Evolutionary conservation across 352 stramenopile species (phyloP), one percentile per base, ranked within the genome.

Genomic region (Globisporangium canariense): DNA sequence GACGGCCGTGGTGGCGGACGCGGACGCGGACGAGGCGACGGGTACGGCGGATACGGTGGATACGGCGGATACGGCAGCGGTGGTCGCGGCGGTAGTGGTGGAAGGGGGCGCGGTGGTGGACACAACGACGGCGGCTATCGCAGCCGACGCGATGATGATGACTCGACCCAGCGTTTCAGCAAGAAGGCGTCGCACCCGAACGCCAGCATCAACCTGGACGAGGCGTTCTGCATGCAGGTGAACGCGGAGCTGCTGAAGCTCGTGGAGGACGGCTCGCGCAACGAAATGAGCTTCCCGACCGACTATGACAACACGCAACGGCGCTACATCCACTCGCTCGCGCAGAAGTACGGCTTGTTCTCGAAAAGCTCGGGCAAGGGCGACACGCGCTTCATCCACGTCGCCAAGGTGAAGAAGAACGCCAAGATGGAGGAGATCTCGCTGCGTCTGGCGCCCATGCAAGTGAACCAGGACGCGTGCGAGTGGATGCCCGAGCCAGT

Each of bases 391-490:
- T 92, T 90, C 65, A 81, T 93, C 55, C 83, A 91, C 67, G 80
- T 94, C 28, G 83, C 83, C 30, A 90, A 89, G 59, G 81, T 88
- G 28, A 92, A 92, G 73, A 91, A 89, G 69, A 94, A 90, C 61
- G 82, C 82, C 32, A 71, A 75, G n/a, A 91, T 91, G 84, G 50
- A 91, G 66, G 43, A 89, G 11, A 68, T 94, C 18, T 91, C 81
- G 14, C 64, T 91, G 25, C 80, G 80, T 4, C 47, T 90, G 11
- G 34, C 64, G 38, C 58, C 83, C 2, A 69, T 78, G 22, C 52
- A 66, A 10, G 63, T 88, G 16, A 76, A 78, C 40, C 45, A 47
- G 2, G 55, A 56, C 1, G 79, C 71, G 1, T 63, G 74, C 9
- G 54, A 65, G 61, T 83, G 80, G 72, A 73, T 91, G 50, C 74